Evolutionary conservation across 163 green algal species (phyloP), one percentile per base, ranked within the genome.

Genomic region (Chloromonas sp.): DNA sequence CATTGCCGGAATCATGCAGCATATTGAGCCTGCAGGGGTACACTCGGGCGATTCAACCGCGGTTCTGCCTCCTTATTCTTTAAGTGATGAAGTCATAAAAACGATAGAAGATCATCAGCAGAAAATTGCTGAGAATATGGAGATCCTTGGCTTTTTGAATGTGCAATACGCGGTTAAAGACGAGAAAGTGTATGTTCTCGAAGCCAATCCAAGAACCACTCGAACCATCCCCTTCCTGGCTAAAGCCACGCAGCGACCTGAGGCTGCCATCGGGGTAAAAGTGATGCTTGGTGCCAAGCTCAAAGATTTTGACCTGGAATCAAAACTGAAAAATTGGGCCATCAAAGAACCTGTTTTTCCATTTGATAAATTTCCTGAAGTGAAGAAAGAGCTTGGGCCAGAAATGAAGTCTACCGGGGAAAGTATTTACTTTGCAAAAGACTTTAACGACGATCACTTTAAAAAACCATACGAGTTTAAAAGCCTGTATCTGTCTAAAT

Each of bases 1-100:
- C 58, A 98, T 99, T 86, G 94, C 92, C 58, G 97, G 97, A 84
- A 98, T 99, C 94, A 98, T 99, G 96, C 96, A 99, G 94, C 97
- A 99, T 92, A 99, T 99, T 87, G 97, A 99, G 93, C 94, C 98
- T 91, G 96, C 96, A 13, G 96, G 96, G 70, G 85, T 89, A 76
- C 83, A 91, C 84, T 89, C 71, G 2, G 95, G 96, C 82, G 96
- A 99, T 91, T 97, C 92, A 0, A 95, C 96, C 0, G 98, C 96
- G 93, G 93, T 86, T 85, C 94, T 99, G 71, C 97, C 97, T 60
- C 93, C 96, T 0, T 95, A 98, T 87, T 96, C 94, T n/a, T 92
- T 98, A 71, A 85, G 88, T 15, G 80, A 88, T 60, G 86, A 90
- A 76, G 87, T 85, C 58, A 88, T 98, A 60, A 88, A 93, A n/a